Evolutionary conservation across 352 stramenopile genomes (phyloP), one percentile per base, ranked within the genome.

Genomic region (Phytophthora pini): DNA sequence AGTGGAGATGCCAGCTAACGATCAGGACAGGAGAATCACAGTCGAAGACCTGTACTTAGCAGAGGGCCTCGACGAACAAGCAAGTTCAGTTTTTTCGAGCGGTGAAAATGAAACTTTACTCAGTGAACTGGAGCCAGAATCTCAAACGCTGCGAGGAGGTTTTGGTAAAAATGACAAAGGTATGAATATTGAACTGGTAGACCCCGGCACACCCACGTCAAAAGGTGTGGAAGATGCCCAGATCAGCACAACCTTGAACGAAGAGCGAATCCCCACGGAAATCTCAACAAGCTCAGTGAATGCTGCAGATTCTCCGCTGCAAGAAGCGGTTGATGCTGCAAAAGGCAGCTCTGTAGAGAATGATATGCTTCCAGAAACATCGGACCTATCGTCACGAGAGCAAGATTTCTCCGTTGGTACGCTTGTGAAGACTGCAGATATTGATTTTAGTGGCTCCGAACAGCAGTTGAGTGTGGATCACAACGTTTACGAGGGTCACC

Each of bases 1-100:
- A 31, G 7, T 32, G n/a, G 24, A 20, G 29, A 17, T 7, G 17
- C 4, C 15, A 54, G 2, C 15, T 41, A 9, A 15, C 36, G 12
- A 36, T 36, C 9, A 56, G 32, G 31, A 5, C 20, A 56, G 32
- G 20, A 27, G 22, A 48, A 8, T 17, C 4, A 57, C 29, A 20
- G n/a, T 65, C 15, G 61, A 69, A 58, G 61, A 69, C 0, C 31
- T 27, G 4, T 65, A 69, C 24, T 24, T 64, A 13, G 49, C 45
- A 11, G 61, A 69, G 58, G 22, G 31, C 56, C 38, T 38, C 22
- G 4, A 39, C 1, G 61, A 69, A 15, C 36, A 65, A 52, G 26
- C 34, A 27, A 36, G n/a, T 17, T 49, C 8, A 15, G 45, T 5
- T 3, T 9, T 40, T n/a, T 69, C 29, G 20, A 26, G 7, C 3